These are phyloP conservation scores for Ophiosphaerella korrae DNA, from an alignment of 2,329 filamentous ascomycete genomes.

Conservation along the genomic window DNA sequence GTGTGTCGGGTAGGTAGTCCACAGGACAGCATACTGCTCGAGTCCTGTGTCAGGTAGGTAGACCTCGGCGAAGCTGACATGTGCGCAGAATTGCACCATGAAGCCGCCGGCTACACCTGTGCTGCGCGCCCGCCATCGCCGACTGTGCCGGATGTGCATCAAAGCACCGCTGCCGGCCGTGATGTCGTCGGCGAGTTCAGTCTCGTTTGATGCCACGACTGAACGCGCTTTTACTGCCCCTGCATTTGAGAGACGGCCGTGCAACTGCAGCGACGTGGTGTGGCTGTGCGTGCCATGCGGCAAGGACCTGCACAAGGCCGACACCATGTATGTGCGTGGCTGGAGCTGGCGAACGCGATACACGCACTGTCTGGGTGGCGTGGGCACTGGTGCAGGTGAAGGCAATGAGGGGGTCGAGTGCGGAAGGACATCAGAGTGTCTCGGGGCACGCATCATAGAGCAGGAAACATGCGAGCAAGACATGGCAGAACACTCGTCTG, in stretches of 20 bases:
- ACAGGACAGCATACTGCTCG: not conserved
- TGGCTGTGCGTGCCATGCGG: constrained; percentile 90
- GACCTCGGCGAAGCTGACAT: constrained; percentile 15
- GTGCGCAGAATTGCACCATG: constrained; percentile 79
- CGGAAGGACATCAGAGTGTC: constrained; percentile 75
- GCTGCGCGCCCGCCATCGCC: constrained; percentile 76
- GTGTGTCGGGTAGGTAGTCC: constrained; percentile 75
- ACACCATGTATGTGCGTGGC: constrained; percentile 67
- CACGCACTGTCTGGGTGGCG: constrained; percentile 74
- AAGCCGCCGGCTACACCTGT: constrained; percentile 74
- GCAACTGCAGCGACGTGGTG: constrained; percentile 65
- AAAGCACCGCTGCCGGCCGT: constrained; percentile 70
- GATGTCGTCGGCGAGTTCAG: constrained; percentile 27
- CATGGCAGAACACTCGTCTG: constrained; percentile 26
- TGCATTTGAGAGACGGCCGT: constrained; percentile 61
- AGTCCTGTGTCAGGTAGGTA: too few relatives aligned
- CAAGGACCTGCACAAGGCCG: constrained; percentile 65
- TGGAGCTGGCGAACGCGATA: constrained; percentile 93
- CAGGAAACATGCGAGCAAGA: constrained; percentile 82
- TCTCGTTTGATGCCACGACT: constrained; percentile 11
- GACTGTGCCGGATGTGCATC: constrained; percentile 77
- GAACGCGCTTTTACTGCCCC: constrained; percentile 49
- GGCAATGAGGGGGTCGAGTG: constrained; percentile 88
- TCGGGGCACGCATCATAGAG: constrained; percentile 77
- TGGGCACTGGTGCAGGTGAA: constrained; percentile 86